phyloP scores from a whole-genome alignment of 73 alveolate genomes.

The Paramecium biaurelia region DNA sequence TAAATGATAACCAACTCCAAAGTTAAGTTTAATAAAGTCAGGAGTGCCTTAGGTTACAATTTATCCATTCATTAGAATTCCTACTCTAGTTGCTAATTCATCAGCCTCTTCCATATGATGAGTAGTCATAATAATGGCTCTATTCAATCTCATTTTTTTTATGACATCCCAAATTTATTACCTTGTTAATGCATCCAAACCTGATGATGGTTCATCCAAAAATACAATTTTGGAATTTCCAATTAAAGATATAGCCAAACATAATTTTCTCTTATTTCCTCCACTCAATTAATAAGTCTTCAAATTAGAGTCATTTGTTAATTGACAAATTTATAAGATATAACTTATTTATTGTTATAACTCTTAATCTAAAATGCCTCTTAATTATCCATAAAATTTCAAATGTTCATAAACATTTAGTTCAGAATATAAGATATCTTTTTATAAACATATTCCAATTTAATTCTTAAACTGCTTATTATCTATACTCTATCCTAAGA shows the following conservation, averaged over 20 bases:
- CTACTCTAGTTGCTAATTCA: slow-evolving; percentile 85
- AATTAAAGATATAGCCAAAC: slow-evolving; percentile 74
- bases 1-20: slow-evolving; percentile 84
- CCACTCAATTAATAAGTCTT: slow-evolving; percentile 63
- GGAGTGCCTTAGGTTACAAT: slow-evolving; percentile 83
- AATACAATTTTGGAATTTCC: slow-evolving; percentile 76
- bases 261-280: slow-evolving; percentile 77
- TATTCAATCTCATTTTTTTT: slow-evolving; percentile 45
- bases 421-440: slow-evolving; percentile 70
- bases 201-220: slow-evolving; percentile 88
- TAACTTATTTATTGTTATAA: slow-evolving; percentile 73
- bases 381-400: slow-evolving; percentile 67
- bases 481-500: slow-evolving; percentile 56
- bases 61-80: slow-evolving; percentile 88
- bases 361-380: slow-evolving; percentile 78
- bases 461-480: slow-evolving; percentile 81
- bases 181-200: slow-evolving; percentile 73
- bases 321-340: slow-evolving; percentile 74
- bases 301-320: slow-evolving; percentile 62
- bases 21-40: slow-evolving; percentile 72
- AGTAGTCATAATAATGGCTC: slow-evolving; percentile 77
- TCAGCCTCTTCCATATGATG: slow-evolving; percentile 97
- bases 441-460: slow-evolving; percentile 80
- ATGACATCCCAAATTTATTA: slow-evolving; percentile 71
- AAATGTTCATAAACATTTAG: slow-evolving; percentile 78